phyloP scores from a whole-genome alignment of 169 alveolate genomes.

The Babesia sp. region DNA sequence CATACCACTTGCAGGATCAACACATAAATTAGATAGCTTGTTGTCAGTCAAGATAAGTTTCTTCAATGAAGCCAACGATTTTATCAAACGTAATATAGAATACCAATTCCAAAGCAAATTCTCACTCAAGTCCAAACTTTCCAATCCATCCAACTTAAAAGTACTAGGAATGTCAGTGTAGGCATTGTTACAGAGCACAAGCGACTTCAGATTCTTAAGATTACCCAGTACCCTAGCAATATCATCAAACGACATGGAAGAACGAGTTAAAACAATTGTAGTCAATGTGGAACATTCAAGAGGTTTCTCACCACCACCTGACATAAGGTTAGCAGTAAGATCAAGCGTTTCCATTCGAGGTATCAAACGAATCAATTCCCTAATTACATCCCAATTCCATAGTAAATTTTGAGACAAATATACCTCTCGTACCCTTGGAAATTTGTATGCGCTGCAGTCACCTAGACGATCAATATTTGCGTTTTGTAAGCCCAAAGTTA shows the following conservation, averaged over 20 bases:
- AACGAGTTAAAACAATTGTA: constrained; percentile 14
- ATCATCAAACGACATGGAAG: neutral
- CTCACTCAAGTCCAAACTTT: neutral
- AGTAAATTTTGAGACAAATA: constrained; percentile 29
- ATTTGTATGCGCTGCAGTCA: constrained; percentile 2
- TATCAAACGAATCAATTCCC: neutral
- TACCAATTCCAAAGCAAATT: constrained; percentile 35
- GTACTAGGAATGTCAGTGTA: constrained; percentile 3
- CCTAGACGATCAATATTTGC: constrained; percentile 31
- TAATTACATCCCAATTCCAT: constrained; percentile 11
- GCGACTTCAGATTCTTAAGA: neutral
- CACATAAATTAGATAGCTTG: constrained; percentile 18
- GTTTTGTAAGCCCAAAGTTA: constrained; percentile 23
- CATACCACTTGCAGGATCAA: constrained; percentile 5
- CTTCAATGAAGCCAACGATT: neutral
- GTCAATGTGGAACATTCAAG: neutral
- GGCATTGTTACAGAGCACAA: constrained; percentile 11
- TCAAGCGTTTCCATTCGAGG: constrained; percentile 22
- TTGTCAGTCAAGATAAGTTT: neutral
- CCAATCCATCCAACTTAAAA: neutral
- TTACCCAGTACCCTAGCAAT: neutral
- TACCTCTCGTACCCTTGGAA: constrained; percentile 40
- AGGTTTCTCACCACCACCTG: neutral
- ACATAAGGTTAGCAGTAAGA: constrained; percentile 29
- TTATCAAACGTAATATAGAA: neutral